Conservation (phyloP, 352 stramenopile genomes). For the Phytophthora foliorum region DNA sequence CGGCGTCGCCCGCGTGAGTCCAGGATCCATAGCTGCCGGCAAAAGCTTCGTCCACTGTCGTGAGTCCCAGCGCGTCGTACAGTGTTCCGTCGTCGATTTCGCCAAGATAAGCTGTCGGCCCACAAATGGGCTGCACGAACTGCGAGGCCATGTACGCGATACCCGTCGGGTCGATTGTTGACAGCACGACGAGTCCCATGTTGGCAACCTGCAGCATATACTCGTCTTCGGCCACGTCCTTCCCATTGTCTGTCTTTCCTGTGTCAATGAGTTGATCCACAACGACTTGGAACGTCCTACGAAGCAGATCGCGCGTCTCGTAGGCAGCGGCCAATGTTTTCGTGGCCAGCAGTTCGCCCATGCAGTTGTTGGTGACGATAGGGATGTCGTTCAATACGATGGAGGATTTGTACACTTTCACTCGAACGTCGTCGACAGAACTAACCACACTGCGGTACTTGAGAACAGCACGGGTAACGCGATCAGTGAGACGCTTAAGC, state of each 20-base stretch:
- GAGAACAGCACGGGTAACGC: constrained; percentile 27
- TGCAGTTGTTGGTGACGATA: constrained; percentile 39
- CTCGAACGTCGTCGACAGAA: constrained; percentile 21
- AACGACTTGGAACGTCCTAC: constrained; percentile 39
- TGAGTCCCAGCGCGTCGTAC: too few relatives aligned
- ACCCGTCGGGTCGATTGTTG: constrained; percentile 48
- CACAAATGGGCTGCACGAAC: constrained; percentile 62
- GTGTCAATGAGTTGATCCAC: constrained; percentile 42
- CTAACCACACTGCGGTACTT: constrained; percentile 20
- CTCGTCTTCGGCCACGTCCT: constrained; percentile 33
- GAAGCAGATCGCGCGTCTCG: constrained; percentile 35
- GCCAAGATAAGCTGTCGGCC: too few relatives aligned
- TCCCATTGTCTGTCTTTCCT: constrained; percentile 31
- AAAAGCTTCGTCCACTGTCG: constrained; percentile 56
- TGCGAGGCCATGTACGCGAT: constrained; percentile 55
- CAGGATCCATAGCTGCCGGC: constrained; percentile 41
- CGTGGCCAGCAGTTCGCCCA: constrained; percentile 27
- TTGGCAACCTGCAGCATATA: constrained; percentile 47
- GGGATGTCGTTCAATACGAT: constrained; percentile 46
- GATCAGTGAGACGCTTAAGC: too few relatives aligned
- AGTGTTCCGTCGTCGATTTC: too few relatives aligned
- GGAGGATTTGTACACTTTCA: constrained; percentile 34
- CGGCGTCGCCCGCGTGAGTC: constrained; percentile 34
- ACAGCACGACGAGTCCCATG: too few relatives aligned
- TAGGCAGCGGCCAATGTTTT: constrained; percentile 27